Conservation (phyloP, 352 stramenopile species). For the Globisporangium orthogonon region DNA sequence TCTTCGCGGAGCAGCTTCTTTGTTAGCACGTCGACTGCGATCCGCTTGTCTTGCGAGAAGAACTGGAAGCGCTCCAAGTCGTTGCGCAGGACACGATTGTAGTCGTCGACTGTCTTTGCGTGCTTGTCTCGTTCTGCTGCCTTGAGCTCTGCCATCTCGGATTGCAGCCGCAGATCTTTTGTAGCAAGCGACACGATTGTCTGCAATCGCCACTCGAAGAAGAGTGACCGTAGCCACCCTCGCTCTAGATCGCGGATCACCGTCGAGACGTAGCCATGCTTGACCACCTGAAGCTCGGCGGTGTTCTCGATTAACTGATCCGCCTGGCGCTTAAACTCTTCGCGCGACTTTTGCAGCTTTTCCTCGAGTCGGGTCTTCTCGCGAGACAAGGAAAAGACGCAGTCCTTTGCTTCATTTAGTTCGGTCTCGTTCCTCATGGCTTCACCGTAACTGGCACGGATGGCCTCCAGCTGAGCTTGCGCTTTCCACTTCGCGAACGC, state of each 20-base stretch:
- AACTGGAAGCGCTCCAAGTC: slow-evolving; percentile 77
- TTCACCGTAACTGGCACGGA: slow-evolving; percentile 16
- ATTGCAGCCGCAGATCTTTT: slow-evolving; percentile 41
- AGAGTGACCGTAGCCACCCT: slow-evolving; percentile 30
- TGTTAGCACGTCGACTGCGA: slow-evolving; percentile 66
- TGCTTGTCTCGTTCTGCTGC: slow-evolving; percentile 57
- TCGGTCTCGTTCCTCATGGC: slow-evolving; percentile 22
- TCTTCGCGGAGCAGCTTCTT: slow-evolving; percentile 74
- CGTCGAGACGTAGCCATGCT: slow-evolving; percentile 52
- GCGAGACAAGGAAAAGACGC: slow-evolving; percentile 56
- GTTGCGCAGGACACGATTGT: slow-evolving; percentile 60
- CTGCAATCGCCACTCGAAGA: slow-evolving; percentile 38
- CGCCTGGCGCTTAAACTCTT: slow-evolving; percentile 26
- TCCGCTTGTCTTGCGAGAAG: slow-evolving; percentile 70
- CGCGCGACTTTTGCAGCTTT: slow-evolving; percentile 27
- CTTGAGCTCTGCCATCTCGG: slow-evolving; percentile 48
- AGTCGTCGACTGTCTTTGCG: slow-evolving; percentile 57
- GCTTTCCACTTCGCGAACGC: slow-evolving; percentile 21
- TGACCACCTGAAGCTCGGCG: slow-evolving; percentile 60
- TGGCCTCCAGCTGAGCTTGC: slow-evolving; percentile 17
- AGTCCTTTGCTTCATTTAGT: slow-evolving; percentile 61
- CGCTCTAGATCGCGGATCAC: slow-evolving; percentile 45
- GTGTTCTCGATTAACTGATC: slow-evolving; percentile 37
- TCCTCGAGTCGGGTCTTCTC: slow-evolving; percentile 60
- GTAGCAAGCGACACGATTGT: slow-evolving; percentile 25